A percentile compares a stretch with the other conserved stretches of the same genome.
Conservation (phyloP, 352 stramenopile species). For the Peronosclerospora sorghi region DNA sequence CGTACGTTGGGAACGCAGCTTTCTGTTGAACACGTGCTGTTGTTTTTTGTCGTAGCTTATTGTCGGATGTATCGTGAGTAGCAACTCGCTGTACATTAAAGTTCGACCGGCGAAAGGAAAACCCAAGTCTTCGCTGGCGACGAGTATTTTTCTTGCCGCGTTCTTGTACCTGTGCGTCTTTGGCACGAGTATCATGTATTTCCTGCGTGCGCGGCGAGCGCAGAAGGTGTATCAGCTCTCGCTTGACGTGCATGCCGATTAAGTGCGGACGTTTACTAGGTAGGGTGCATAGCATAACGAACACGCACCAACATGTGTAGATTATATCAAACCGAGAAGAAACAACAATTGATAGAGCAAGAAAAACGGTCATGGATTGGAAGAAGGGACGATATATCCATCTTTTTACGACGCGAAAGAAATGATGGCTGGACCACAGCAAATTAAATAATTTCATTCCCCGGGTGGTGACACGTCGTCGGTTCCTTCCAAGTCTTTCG, state of each 20-base stretch:
- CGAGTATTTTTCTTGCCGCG: constrained; percentile 78
- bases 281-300: constrained; percentile 1
- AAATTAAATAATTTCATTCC: not conserved
- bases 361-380: constrained; percentile 3
- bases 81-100: constrained; percentile 83
- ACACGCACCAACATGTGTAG: constrained; percentile 23
- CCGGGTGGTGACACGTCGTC: not conserved
- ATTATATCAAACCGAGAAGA: constrained; percentile 26
- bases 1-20: no score
- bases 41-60: constrained; percentile 39
- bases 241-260: constrained; percentile 77
- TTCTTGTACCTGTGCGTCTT: constrained; percentile 82
- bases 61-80: constrained; percentile 75
- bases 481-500: not conserved
- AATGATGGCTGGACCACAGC: no score
- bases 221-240: constrained; percentile 85
- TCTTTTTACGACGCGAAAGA: no score
- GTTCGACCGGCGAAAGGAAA: constrained; percentile 68
- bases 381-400: no score
- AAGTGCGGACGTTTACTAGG: constrained; percentile 10
- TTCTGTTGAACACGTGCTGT: not conserved
- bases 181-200: constrained; percentile 80
- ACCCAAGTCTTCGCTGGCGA: constrained; percentile 72
- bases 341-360: constrained; percentile 15
- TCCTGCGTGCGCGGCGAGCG: constrained; percentile 56